Evolutionary conservation across 352 stramenopile genomes (phyloP).

Genomic region (Globisporangium spiculum): DNA sequence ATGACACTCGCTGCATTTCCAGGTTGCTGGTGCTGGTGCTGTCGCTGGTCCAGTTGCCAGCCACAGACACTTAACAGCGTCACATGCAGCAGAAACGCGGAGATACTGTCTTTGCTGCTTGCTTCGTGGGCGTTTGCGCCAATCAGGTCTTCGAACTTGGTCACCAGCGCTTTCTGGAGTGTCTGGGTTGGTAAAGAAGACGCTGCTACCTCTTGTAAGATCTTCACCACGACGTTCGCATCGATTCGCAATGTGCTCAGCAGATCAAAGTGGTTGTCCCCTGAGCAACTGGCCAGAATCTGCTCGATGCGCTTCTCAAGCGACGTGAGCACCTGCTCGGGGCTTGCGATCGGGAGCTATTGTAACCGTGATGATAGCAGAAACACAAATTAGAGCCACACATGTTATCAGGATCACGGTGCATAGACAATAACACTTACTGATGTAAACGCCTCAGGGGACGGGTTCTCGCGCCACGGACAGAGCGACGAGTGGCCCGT

Average conservation of each 20-base stretch:
- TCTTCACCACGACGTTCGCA: not conserved
- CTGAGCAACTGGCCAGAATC: not conserved
- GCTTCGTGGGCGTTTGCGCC: not conserved
- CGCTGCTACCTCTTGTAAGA: not conserved
- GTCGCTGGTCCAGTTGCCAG: conserved; percentile 31
- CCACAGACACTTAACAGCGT: conserved; percentile 35
- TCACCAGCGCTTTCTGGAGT: conserved; percentile 13
- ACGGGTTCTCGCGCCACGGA: conserved; percentile 62
- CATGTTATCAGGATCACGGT: not conserved
- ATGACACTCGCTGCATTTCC: conserved; percentile 8
- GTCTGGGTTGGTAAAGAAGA: not conserved
- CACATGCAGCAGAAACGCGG: conserved; percentile 24
- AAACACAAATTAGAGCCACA: too few relatives aligned
- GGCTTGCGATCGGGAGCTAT: conserved; percentile 28
- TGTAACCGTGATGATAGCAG: too few relatives aligned
- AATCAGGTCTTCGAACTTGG: conserved; percentile 5
- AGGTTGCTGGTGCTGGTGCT: not conserved
- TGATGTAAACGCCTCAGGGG: conserved; percentile 46
- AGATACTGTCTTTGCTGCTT: conserved; percentile 7
- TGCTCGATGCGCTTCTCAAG: conserved; percentile 16
- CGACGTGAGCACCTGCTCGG: conserved; percentile 17
- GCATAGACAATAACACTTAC: conserved; percentile 24
- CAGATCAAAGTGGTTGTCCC: not conserved
- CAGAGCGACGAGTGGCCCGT: conserved; percentile 42
- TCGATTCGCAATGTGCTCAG: not conserved